phyloP scores from a whole-genome alignment of 2,329 filamentous ascomycete genomes.

The Huntiella moniliformis region DNA sequence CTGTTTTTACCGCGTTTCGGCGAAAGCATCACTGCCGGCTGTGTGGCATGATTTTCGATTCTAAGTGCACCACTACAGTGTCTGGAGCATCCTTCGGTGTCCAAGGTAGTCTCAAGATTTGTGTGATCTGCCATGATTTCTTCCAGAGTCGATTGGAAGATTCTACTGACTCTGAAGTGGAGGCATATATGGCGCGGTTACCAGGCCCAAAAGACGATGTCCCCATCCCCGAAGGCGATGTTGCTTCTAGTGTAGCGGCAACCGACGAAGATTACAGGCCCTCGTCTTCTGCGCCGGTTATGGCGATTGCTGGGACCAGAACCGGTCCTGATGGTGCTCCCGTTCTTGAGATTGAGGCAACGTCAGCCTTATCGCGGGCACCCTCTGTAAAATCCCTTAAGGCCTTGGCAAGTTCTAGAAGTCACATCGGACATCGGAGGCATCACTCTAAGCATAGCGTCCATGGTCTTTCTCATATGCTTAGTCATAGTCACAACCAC shows the following conservation, averaged over 20 bases:
- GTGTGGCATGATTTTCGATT: constrained; percentile 97
- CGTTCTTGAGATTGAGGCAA: constrained; percentile 73
- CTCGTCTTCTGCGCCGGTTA: constrained; percentile 47
- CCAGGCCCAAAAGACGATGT: neutral
- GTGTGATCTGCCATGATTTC: constrained; percentile 79
- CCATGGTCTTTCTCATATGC: constrained; percentile 2
- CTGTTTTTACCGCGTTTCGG: constrained; percentile 79
- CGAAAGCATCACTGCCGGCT: constrained; percentile 91
- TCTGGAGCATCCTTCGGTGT: constrained; percentile 77
- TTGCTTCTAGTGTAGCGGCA: constrained; percentile 3
- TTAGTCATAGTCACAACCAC: neutral
- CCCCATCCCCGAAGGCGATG: constrained; percentile 2
- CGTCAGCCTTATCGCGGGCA: constrained; percentile 69
- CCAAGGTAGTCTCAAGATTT: constrained; percentile 66
- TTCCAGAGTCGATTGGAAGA: constrained; percentile 71
- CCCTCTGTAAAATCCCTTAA: constrained; percentile 80
- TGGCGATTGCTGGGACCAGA: constrained; percentile 55
- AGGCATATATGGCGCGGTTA: constrained; percentile 39
- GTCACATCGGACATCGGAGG: constrained; percentile 60
- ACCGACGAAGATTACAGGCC: constrained; percentile 30
- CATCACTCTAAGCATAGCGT: constrained; percentile 73
- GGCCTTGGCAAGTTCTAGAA: constrained; percentile 47
- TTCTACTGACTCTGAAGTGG: constrained; percentile 55
- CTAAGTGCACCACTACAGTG: constrained; percentile 86
- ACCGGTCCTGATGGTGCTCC: constrained; percentile 65